Conservation (phyloP, 805 yeast species). For the Starmerella bombi region DNA sequence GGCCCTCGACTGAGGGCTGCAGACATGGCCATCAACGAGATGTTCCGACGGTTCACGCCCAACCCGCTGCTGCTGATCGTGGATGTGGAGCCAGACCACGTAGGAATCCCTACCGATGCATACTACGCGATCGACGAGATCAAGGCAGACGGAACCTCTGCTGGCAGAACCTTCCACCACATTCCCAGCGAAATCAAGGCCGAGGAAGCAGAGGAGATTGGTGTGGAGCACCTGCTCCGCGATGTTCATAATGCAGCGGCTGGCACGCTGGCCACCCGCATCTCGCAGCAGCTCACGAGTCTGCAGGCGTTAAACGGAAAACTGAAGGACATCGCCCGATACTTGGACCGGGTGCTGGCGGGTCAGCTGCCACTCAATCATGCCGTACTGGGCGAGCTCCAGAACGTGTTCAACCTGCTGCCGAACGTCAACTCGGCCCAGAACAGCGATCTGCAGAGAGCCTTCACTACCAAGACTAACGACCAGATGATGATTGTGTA, state of each 20-base stretch:
- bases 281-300: constrained; percentile 81
- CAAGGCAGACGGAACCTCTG: constrained; percentile 86
- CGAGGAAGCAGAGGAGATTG: constrained; percentile 98
- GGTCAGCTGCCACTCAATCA: constrained; percentile 78
- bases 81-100: constrained; percentile 71
- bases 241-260: constrained; percentile 96
- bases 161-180: constrained; percentile 86
- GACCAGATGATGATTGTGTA: constrained; percentile 93
- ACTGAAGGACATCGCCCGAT: constrained; percentile 60
- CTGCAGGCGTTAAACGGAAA: constrained; percentile 74
- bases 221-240: constrained; percentile 89
- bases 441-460: constrained; percentile 39
- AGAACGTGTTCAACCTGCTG: constrained; percentile 83
- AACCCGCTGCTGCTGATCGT: constrained; percentile 80
- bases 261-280: constrained; percentile 72
- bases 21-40: constrained; percentile 81
- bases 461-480: constrained; percentile 84
- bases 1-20: constrained; percentile 86
- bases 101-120: constrained; percentile 93
- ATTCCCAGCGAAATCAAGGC: constrained; percentile 89
- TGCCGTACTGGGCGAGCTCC: constrained; percentile 78
- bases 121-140: constrained; percentile 89
- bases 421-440: constrained; percentile 50
- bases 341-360: constrained; percentile 58
- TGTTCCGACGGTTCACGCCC: constrained; percentile 68